phyloP scores from a whole-genome alignment of 1,139 yeast genomes.

The Schwanniomyces etchellsii region DNA sequence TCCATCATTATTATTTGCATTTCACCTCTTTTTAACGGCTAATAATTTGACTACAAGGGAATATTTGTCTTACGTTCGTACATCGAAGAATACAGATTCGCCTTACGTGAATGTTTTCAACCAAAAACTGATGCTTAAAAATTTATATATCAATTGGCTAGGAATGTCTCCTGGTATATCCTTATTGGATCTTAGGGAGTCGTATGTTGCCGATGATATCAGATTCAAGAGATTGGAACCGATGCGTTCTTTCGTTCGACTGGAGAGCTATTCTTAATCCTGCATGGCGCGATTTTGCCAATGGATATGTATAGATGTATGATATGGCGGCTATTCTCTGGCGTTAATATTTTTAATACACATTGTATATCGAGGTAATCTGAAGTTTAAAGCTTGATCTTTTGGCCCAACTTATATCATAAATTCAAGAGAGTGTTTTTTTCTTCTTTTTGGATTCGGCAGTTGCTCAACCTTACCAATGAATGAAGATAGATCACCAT shows the following conservation, averaged over 20 bases:
- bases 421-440: too few relatives aligned
- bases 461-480: constrained; percentile 2
- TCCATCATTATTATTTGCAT: constrained; percentile 47
- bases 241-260: constrained; percentile 8
- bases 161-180: constrained; percentile 46
- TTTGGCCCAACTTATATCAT: too few relatives aligned
- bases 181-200: constrained; percentile 29
- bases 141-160: constrained; percentile 43
- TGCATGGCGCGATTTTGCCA: too few relatives aligned
- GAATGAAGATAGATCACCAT: constrained; percentile 9
- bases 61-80: constrained; percentile 39
- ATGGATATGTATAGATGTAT: too few relatives aligned
- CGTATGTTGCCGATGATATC: constrained; percentile 36
- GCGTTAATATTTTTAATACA: too few relatives aligned
- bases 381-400: too few relatives aligned
- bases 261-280: too few relatives aligned
- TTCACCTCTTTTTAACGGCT: constrained; percentile 50
- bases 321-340: too few relatives aligned
- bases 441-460: too few relatives aligned
- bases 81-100: constrained; percentile 22
- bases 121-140: constrained; percentile 15
- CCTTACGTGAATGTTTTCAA: constrained; percentile 36
- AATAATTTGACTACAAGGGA: constrained; percentile 72
- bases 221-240: constrained; percentile 28
- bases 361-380: too few relatives aligned